These are phyloP conservation scores for Nepenthes gracilis DNA, from an alignment of 148 eudicot genomes.

Conservation along the genomic window DNA sequence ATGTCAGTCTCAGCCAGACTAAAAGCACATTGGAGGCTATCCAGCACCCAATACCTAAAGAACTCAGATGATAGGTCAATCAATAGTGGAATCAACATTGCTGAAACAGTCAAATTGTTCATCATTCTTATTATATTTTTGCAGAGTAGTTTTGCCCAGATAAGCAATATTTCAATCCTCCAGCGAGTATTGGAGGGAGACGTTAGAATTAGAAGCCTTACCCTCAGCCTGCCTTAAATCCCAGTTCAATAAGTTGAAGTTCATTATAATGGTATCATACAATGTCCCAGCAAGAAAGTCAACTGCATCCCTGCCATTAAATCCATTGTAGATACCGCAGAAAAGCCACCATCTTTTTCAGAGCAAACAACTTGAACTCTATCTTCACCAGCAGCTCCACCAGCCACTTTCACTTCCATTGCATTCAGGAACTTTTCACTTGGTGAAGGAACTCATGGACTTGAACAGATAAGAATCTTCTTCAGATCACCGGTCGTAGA, in stretches of 20 bases:
- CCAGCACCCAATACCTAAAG: slow-evolving; percentile 47
- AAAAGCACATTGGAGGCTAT: slow-evolving; percentile 60
- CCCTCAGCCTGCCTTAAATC: slow-evolving; percentile 32
- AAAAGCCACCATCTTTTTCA: slow-evolving; percentile 95
- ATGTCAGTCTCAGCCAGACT: slow-evolving; percentile 76
- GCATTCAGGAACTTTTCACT: slow-evolving; percentile 74
- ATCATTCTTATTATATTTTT: slow-evolving; percentile 2
- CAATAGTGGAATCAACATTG: slow-evolving; percentile 2
- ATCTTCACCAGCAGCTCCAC: slow-evolving; percentile 98
- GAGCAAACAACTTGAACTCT: slow-evolving; percentile 92
- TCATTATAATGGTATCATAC: slow-evolving; percentile 62
- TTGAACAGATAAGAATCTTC: slow-evolving; percentile 41
- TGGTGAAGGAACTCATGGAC: slow-evolving; percentile 49
- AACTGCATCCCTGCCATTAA: slow-evolving; percentile 95
- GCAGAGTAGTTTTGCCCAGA: slow-evolving; percentile 6
- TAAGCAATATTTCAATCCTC: slow-evolving; percentile 14
- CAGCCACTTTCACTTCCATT: slow-evolving; percentile 83
- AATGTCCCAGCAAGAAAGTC: slow-evolving; percentile 86
- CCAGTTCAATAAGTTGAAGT: slow-evolving; percentile 57
- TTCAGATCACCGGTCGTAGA: slow-evolving; percentile 46
- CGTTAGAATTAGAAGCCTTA: slow-evolving; percentile 12
- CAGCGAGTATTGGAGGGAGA: slow-evolving; percentile 7
- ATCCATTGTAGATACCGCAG: slow-evolving; percentile 85
- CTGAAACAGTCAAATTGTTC: slow-evolving; percentile 10
- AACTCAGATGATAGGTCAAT: slow-evolving; percentile 22